Evolutionary conservation across 192 early-diverging fungal species (phyloP).

Genomic region (Coemansia sp.): DNA sequence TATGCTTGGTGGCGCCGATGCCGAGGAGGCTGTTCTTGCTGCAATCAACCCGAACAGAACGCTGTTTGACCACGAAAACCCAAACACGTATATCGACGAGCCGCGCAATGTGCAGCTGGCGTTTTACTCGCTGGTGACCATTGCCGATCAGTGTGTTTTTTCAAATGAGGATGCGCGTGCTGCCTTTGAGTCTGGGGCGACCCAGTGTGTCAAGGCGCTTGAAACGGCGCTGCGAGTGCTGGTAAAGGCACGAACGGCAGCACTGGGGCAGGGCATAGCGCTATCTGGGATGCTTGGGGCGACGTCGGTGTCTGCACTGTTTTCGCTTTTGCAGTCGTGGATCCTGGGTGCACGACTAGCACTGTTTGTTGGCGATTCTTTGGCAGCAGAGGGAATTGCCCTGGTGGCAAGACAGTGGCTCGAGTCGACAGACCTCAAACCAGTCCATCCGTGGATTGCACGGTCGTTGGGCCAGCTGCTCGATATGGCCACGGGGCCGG

Average conservation of each 20-base stretch:
- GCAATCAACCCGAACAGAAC: conserved; percentile 55
- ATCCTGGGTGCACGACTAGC: conserved; percentile 45
- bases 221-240: conserved; percentile 20
- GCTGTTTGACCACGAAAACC: conserved; percentile 78
- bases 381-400: conserved; percentile 3
- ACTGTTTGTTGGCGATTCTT: conserved; percentile 29
- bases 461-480: conserved; percentile 21
- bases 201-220: conserved; percentile 36
- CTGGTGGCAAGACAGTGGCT: conserved; percentile 22
- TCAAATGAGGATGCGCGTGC: not conserved
- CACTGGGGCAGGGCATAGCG: conserved; percentile 9
- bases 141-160: conserved; percentile 12
- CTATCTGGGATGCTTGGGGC: conserved; percentile 19
- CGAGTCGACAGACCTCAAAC: conserved; percentile 10
- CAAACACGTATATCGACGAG: conserved; percentile 75
- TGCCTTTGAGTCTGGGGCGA: conserved; percentile 10
- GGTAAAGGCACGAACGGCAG: conserved; percentile 10
- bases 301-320: conserved; percentile 32
- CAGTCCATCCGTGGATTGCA: conserved; percentile 43
- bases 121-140: conserved; percentile 34
- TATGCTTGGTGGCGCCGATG: not conserved
- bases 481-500: conserved; percentile 2
- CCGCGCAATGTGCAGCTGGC: conserved; percentile 64
- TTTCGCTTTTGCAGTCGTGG: conserved; percentile 49
- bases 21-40: conserved; percentile 10